phyloP scores from a whole-genome alignment of 2,329 filamentous ascomycete genomes.

The Achaetomium macrosporum region DNA sequence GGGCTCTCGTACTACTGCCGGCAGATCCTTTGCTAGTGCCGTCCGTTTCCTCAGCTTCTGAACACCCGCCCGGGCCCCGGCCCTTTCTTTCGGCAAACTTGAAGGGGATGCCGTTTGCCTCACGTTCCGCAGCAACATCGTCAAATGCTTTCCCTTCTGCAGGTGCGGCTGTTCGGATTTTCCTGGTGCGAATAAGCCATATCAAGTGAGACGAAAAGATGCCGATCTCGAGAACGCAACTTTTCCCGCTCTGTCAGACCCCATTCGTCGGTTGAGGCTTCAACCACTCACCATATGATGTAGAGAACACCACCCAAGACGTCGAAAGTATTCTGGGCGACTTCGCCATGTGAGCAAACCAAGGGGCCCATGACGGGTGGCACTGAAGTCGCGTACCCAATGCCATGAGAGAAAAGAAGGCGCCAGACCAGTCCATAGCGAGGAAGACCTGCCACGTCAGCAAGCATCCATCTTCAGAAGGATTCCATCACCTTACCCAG shows the following conservation, averaged over 20 bases:
- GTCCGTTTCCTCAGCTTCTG: neutral
- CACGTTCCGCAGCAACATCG: slow-evolving; percentile 39
- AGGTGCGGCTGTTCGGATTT: slow-evolving; percentile 47
- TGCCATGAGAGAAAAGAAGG: slow-evolving; percentile 59
- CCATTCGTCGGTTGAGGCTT: neutral
- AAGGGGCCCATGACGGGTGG: neutral
- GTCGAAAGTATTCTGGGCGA: slow-evolving; percentile 56
- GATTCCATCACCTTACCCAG: slow-evolving; percentile 27
- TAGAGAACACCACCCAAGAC: slow-evolving; percentile 55
- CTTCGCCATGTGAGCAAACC: slow-evolving; percentile 30
- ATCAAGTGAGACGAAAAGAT: slow-evolving; percentile 55
- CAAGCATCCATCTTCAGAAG: neutral
- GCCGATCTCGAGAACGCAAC: slow-evolving; percentile 51
- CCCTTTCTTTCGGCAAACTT: slow-evolving; percentile 33
- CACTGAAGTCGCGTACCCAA: slow-evolving; percentile 38
- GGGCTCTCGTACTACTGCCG: neutral
- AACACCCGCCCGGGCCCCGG: neutral
- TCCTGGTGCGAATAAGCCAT: slow-evolving; percentile 52
- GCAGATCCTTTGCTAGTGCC: neutral
- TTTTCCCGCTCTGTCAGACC: slow-evolving; percentile 22
- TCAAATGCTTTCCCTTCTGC: slow-evolving; percentile 49
- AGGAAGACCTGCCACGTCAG: slow-evolving; percentile 42
- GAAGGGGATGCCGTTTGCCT: slow-evolving; percentile 30
- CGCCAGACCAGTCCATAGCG: slow-evolving; percentile 53
- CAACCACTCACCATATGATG: slow-evolving; percentile 47